Evolutionary conservation across 495 filamentous ascomycete species (phyloP).

Genomic region (Daldinia bambusicola): DNA sequence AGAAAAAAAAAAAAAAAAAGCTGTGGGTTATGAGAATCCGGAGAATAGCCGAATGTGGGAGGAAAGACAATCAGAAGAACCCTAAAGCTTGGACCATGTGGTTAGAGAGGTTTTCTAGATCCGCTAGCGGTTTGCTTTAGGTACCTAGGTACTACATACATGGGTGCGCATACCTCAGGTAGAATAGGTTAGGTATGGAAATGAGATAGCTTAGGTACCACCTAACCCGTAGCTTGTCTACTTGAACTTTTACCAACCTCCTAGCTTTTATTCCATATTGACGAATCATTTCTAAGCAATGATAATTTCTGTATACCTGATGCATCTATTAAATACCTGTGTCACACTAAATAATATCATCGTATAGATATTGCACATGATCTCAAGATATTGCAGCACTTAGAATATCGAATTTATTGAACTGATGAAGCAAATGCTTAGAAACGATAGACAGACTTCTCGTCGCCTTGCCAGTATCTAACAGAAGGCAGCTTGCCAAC

Average conservation of each 20-base stretch:
- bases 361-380: too few species aligned
- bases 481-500: constrained; percentile 34
- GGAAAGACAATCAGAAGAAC: constrained; percentile 17
- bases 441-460: constrained; percentile 41
- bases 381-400: too few species aligned
- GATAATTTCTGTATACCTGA: neutral
- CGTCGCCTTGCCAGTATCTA: constrained; percentile 43
- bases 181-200: too few species aligned
- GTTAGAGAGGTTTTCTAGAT: neutral
- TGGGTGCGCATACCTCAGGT: too few species aligned
- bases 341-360: neutral
- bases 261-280: neutral
- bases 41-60: constrained; percentile 46
- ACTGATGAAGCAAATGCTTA: constrained; percentile 31
- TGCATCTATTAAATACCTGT: neutral
- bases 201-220: too few species aligned
- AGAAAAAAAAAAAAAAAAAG: constrained; percentile 9
- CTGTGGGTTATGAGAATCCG: constrained; percentile 43
- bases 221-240: too few species aligned
- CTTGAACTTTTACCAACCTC: constrained; percentile 1
- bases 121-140: too few species aligned
- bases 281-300: neutral
- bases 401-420: constrained; percentile 17
- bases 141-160: too few species aligned
- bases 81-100: constrained; percentile 34